Percentiles rank a stretch among this genome's conserved stretches.
phyloP scores from a whole-genome alignment of 768 basidiomycete genomes.

The Clitopilus passeckerianus region DNA sequence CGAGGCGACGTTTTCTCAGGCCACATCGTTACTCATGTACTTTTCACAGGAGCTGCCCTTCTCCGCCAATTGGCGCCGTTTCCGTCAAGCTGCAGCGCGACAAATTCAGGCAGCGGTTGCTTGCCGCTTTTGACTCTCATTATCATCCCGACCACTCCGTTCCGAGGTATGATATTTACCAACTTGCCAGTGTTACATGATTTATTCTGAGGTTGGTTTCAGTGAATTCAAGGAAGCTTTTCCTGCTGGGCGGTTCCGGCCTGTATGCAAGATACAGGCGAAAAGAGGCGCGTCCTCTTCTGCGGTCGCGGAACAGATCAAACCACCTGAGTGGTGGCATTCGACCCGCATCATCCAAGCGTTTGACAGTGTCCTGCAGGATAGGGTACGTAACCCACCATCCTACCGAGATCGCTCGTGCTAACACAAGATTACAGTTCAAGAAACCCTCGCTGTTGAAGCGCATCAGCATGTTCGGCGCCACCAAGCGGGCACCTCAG shows the following conservation, averaged over 20 bases:
- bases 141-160: constrained; percentile 89
- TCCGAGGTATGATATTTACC: constrained; percentile 45
- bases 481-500: constrained; percentile 64
- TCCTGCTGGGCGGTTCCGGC: constrained; percentile 87
- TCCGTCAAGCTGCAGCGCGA: constrained; percentile 79
- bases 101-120: constrained; percentile 66
- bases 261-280: constrained; percentile 86
- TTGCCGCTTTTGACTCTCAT: constrained; percentile 77
- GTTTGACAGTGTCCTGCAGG: constrained; percentile 82
- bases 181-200: neutral
- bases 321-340: constrained; percentile 93
- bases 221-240: constrained; percentile 96
- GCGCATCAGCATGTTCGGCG: constrained; percentile 74
- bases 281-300: constrained; percentile 76
- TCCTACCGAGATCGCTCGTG: neutral
- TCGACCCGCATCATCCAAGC: constrained; percentile 87
- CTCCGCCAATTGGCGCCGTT: constrained; percentile 70
- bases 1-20: constrained; percentile 5
- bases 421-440: constrained; percentile 38
- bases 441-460: constrained; percentile 88
- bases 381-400: constrained; percentile 49
- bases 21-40: constrained; percentile 6
- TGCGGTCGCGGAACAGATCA: constrained; percentile 85
- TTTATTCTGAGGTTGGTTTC: constrained; percentile 8
- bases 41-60: constrained; percentile 59